These are phyloP conservation scores for Chlorella sp. DNA, from an alignment of 139 green algal species.

Conservation along the genomic window DNA sequence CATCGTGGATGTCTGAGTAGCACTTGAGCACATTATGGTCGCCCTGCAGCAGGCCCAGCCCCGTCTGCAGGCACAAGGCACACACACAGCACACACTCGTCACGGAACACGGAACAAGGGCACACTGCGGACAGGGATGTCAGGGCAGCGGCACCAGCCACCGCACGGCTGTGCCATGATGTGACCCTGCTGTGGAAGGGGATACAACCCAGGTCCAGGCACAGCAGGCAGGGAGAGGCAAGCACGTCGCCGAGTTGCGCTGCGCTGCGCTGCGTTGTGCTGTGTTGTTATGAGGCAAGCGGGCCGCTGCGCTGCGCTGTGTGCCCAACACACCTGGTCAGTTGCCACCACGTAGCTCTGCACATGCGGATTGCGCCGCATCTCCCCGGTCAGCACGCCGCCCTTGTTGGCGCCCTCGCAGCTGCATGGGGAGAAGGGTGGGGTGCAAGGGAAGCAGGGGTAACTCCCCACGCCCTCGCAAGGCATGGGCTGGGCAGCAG, in stretches of 20 bases:
- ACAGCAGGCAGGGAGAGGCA: too few species aligned
- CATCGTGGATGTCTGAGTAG: slow-evolving; percentile 50
- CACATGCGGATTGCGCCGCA: slow-evolving; percentile 35
- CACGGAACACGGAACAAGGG: too few species aligned
- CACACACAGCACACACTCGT: not conserved
- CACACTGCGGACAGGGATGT: too few species aligned
- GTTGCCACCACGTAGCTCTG: slow-evolving; percentile 43
- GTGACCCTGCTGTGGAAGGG: too few species aligned
- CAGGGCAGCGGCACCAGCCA: not conserved
- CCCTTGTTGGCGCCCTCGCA: slow-evolving; percentile 40
- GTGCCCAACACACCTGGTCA: slow-evolving; percentile 49
- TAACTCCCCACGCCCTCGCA: too few species aligned
- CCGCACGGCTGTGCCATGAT: not conserved
- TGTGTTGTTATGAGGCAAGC: not conserved
- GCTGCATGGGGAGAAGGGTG: slow-evolving; percentile 4
- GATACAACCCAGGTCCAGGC: too few species aligned
- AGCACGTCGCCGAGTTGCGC: too few species aligned
- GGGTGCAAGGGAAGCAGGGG: not conserved
- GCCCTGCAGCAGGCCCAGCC: slow-evolving; percentile 56
- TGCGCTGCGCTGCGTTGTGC: too few species aligned
- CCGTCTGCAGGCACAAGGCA: slow-evolving; percentile 38
- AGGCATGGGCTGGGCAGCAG: too few species aligned
- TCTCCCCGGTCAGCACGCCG: slow-evolving; percentile 43
- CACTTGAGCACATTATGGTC: slow-evolving; percentile 63
- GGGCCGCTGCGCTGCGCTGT: too few species aligned